A percentile compares a stretch with the other conserved stretches of the same genome.
phyloP scores from a whole-genome alignment of 2,329 filamentous ascomycete genomes.

The Aspergillus melleus region DNA sequence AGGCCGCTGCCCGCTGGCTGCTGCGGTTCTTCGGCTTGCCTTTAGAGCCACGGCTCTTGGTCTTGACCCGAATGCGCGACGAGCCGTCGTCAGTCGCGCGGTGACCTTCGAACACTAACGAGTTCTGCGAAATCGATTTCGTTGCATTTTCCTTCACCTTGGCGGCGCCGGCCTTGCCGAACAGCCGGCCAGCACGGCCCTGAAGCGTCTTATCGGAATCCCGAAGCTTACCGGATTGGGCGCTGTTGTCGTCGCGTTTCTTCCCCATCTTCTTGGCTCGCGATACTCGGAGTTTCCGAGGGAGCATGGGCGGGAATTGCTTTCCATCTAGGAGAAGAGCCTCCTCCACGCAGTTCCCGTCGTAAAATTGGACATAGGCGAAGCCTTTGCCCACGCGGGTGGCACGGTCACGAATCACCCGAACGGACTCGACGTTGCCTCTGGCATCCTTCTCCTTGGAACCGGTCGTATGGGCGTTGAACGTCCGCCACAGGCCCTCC shows the following conservation, averaged over 20 bases:
- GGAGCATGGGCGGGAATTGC: slow-evolving; percentile 92
- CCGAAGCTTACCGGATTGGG: slow-evolving; percentile 24
- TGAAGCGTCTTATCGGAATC: slow-evolving; percentile 37
- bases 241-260: slow-evolving; percentile 28
- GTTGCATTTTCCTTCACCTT: slow-evolving; percentile 33
- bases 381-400: slow-evolving; percentile 96
- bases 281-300: slow-evolving; percentile 78
- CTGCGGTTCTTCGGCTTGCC: slow-evolving; percentile 44
- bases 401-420: slow-evolving; percentile 82
- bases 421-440: slow-evolving; percentile 87
- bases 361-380: slow-evolving; percentile 95
- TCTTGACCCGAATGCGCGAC: slow-evolving; percentile 35
- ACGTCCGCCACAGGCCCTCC: slow-evolving; percentile 65
- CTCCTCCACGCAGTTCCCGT: slow-evolving; percentile 85
- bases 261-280: slow-evolving; percentile 73
- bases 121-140: slow-evolving; percentile 31
- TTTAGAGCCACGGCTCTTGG: slow-evolving; percentile 41
- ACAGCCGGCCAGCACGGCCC: slow-evolving; percentile 39
- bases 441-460: slow-evolving; percentile 39
- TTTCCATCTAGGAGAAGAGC: slow-evolving; percentile 86
- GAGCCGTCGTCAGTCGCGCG: slow-evolving; percentile 39
- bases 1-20: slow-evolving; percentile 44
- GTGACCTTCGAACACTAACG: slow-evolving; percentile 47
- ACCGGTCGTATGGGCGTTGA: slow-evolving; percentile 37
- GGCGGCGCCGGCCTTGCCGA: slow-evolving; percentile 41